Evolutionary conservation across 805 yeast genomes (phyloP).

Genomic region (Candida maesae): DNA sequence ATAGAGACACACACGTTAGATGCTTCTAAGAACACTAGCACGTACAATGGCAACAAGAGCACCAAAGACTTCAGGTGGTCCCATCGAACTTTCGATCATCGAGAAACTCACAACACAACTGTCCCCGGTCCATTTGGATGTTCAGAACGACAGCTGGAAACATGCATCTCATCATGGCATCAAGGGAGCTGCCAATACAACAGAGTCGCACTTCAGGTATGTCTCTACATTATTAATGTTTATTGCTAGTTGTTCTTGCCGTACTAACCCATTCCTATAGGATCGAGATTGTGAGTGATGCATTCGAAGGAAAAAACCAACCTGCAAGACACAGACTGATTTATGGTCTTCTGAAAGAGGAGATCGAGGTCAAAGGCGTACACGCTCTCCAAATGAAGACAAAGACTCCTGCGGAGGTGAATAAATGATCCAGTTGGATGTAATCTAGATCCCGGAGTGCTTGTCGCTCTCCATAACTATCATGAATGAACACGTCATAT

Average conservation of each 20-base stretch:
- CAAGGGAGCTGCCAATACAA: conserved; percentile 62
- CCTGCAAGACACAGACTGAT: conserved; percentile 79
- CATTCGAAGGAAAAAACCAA: conserved; percentile 57
- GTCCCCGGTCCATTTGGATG: conserved; percentile 43
- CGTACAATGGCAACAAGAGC: conserved; percentile 26
- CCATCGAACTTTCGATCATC: conserved; percentile 22
- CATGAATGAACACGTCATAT: not conserved
- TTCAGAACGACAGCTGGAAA: conserved; percentile 79
- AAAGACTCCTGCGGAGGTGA: conserved; percentile 60
- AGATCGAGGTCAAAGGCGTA: conserved; percentile 64
- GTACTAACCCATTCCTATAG: conserved; percentile 26
- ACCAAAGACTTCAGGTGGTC: conserved; percentile 21
- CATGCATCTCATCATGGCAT: conserved; percentile 87
- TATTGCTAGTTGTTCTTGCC: too few species aligned
- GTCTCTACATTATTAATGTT: too few species aligned
- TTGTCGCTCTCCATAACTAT: too few species aligned
- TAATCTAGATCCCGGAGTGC: too few species aligned
- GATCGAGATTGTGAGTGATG: conserved; percentile 65
- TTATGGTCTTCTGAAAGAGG: conserved; percentile 66
- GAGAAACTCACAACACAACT: conserved; percentile 21
- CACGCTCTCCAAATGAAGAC: conserved; percentile 89
- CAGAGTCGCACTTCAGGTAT: conserved; percentile 71
- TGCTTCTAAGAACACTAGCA: conserved; percentile 5
- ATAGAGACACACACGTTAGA: too few species aligned
- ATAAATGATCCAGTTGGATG: conserved; percentile 3